Evolutionary conservation across 176 grass and related monocot genomes (phyloP), one percentile per base, ranked within the genome.

Genomic region (Triticum urartu): DNA sequence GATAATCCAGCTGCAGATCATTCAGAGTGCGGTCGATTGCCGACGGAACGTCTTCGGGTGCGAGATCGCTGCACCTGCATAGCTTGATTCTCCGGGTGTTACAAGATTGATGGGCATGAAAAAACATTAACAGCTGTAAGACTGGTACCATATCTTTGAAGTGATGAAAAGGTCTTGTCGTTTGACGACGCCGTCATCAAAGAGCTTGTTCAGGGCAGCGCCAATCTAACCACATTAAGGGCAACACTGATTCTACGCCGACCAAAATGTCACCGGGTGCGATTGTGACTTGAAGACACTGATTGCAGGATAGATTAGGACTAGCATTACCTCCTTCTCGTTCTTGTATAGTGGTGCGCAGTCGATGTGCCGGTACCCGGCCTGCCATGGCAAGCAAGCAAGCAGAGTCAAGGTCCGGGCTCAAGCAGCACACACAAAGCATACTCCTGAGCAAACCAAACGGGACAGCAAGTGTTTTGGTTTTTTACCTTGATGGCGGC

Each of bases 301-400:
- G 17, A 7, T 56, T 56, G 32, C 40, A 24, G 22, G 3, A 24
- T 75, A 17, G 14, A 48, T 10, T 9, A 32, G 20, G 92, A 58
- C 17, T 58, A 38, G 35, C 6, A 38, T 7, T 38, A 58, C 94
- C 94, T 97, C 90, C 52, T 92, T 62, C 90, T 97, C 87, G 68
- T 97, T 97, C n/a, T 87, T 80, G 85, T 97, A 97, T 10, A 80
- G 12, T 4, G 64, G 79, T 5, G 94, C 94, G 43, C 94, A 97
- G 83, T 97, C 94, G 20, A 97, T 92, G 81, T 97, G 94, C 50
- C 92, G 81, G 75, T 94, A 97, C 79, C 94, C 94, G 64, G 86
- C 88, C 92, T 97, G 79, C 77, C 81, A 63, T 75, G 43, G 4
- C n/a, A 12, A 58, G 54, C 54, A 58, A 59, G 50, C 50, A 54